Conservation (phyloP, 257 asterid genomes). For the Solanum pimpinellifolium region DNA sequence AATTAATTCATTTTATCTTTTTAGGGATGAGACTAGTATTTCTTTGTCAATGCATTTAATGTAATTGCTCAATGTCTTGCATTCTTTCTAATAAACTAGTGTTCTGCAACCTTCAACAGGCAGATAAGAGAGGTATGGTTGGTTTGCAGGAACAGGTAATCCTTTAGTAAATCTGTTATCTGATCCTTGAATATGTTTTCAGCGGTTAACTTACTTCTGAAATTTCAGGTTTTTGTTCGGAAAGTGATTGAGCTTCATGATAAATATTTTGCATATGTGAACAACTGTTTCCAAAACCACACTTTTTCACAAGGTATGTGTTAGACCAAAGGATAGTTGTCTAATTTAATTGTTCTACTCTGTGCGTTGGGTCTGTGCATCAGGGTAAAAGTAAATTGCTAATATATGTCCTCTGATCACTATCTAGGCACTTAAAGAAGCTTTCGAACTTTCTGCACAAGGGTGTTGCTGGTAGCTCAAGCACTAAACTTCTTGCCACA, state of each 20-base stretch:
- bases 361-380: neutral
- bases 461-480: constrained; percentile 94
- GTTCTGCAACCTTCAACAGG: constrained; percentile 47
- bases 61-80: neutral
- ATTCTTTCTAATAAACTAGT: constrained; percentile 1
- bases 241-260: constrained; percentile 94
- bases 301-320: constrained; percentile 91
- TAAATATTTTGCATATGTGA: constrained; percentile 87
- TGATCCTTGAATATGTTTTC: neutral
- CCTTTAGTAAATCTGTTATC: neutral
- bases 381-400: neutral
- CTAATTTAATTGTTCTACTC: neutral
- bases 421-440: constrained; percentile 89
- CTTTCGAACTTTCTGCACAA: constrained; percentile 96
- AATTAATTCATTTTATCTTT: neutral
- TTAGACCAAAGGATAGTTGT: neutral
- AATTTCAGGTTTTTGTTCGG: constrained; percentile 73
- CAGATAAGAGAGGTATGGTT: constrained; percentile 73
- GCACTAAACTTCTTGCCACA: constrained; percentile 95
- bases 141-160: constrained; percentile 92
- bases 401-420: neutral
- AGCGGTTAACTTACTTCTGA: neutral
- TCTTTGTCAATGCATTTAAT: neutral
- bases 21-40: neutral
- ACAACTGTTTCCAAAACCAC: constrained; percentile 78